phyloP scores from a whole-genome alignment of 1,284 basidiomycete genomes.

The Stygiomarasmius scandens region DNA sequence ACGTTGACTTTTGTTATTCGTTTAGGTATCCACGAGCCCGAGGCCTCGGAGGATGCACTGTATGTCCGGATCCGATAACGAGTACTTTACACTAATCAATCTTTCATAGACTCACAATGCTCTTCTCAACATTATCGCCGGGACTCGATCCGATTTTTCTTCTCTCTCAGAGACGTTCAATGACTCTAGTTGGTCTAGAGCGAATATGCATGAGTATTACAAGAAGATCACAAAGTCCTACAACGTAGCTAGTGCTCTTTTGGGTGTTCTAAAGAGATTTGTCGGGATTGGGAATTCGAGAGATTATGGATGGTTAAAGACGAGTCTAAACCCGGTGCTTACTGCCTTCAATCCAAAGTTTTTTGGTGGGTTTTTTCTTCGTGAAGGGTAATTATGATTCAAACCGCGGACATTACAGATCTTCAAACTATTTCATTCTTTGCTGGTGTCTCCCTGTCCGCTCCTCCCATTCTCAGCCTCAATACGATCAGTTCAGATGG shows the following conservation, averaged over 20 bases:
- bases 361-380: conserved; percentile 4
- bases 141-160: conserved; percentile 19
- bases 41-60: conserved; percentile 22
- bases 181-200: conserved; percentile 19
- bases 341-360: conserved; percentile 14
- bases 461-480: conserved; percentile 17
- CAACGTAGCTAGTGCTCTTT: too few relatives aligned
- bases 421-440: conserved; percentile 9
- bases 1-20: too few relatives aligned
- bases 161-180: conserved; percentile 19
- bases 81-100: too few relatives aligned
- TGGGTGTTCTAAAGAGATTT: too few relatives aligned
- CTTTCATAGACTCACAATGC: conserved; percentile 23
- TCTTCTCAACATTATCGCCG: conserved; percentile 20
- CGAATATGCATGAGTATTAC: conserved; percentile 16
- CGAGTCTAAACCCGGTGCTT: conserved; percentile 16
- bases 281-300: too few relatives aligned
- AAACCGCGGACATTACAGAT: too few relatives aligned
- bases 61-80: too few relatives aligned
- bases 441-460: background rate
- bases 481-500: conserved; percentile 16
- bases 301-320: conserved; percentile 26
- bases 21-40: conserved; percentile 24
- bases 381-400: too few relatives aligned
- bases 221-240: too few relatives aligned